Base-by-base conservation (phyloP, 345 rosid species). In the Orychophragmus violaceus region DNA sequence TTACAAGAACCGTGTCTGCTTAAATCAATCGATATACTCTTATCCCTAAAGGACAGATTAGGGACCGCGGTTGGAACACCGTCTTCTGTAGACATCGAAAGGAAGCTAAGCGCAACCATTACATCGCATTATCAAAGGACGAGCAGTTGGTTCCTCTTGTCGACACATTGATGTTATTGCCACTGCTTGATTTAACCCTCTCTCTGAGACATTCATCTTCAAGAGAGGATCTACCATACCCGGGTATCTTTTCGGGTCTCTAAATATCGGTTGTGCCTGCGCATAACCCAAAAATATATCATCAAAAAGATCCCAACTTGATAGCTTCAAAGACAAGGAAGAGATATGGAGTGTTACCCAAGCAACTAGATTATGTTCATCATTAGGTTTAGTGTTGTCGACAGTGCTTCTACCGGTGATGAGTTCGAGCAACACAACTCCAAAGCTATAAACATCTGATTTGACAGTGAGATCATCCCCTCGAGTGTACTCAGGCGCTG, bases 131-230 rank as follows among this genome's bases (percentile, higher is more conserved):
- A 90, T 86, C 58, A 86, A 72, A 12, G 97, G 97, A 44, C 97
- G 90, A 12, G 89, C 87, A 0, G 74, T 77, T 44, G 91, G 52
- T 79, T 85, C 93, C 17, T 88, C 93, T 72, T 88, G 97, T 59
- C 88, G 54, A 35, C 97, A 91, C 97, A 91, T 91, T 22, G 96
- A 89, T 62, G 93, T 80, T 49, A 91, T 83, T 5, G 93, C 97
- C 44, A 91, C 88, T 1, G 87, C 96, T 80, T 91, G 93, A 68
- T 88, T 88, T 70, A 91, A 77, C 29, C 82, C 88, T 56, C 82
- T 86, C 65, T 81, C 97, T 0, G 93, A 84, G 36, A 85, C 83
- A 49, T 62, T 58, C 36, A 42, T 84, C 45, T 13, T 72, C 18
- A 91, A 78, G 0, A 75, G 68, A 62, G 96, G 91, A 81, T 91